Evolutionary conservation across 352 stramenopile genomes (phyloP), one percentile per base, ranked within the genome.

Genomic region (Thraustochytrium striatum): DNA sequence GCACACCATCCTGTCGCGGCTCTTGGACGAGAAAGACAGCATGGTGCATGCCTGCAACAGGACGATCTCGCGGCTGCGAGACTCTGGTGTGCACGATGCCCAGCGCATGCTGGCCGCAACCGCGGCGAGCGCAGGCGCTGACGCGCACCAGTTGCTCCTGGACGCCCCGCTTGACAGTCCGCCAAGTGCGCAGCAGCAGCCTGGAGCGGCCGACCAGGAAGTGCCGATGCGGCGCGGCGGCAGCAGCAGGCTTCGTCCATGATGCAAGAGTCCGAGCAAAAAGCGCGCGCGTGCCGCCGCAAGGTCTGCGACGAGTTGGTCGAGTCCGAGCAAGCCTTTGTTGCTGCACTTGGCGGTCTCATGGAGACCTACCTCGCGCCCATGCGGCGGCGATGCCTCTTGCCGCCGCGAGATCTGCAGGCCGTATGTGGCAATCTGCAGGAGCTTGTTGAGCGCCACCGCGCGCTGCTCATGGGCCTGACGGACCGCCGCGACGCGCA

Each of bases 191-290:
- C 55, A 3, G 55, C 55, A 61, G 55, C 55, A 36, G 3, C 52
- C 39, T 13, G 39, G 5, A 13, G 5, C 39, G 39, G 5, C 39
- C 5, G 5, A 13, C 39, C 39, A 47, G 39, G 39, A 8, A 25
- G 32, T 1, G 28, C 16, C 1, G 33, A 70, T 7, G 33, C 19
- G 0, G 21, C 33, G 0, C 59, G 1, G 59, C 36, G 30, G 59
- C 36, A 52, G 41, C 59, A 16, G 36, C 2, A 33, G 25, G 44
- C 59, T 19, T 33, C 59, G 1, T 33, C 59, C 3, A n/a, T 70
- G 8, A 70, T 70, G 59, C 35, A 21, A 1, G 65, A 19, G 30
- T 75, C 65, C 11, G 65, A 75, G 50, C 65, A 75, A 70, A 75
- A 75, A 38, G 65, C 65, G 32, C 43, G 65, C 35, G 65, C 43